Evolutionary conservation across 805 yeast genomes (phyloP), one percentile per base, ranked within the genome.

Genomic region (Spathaspora sp.): DNA sequence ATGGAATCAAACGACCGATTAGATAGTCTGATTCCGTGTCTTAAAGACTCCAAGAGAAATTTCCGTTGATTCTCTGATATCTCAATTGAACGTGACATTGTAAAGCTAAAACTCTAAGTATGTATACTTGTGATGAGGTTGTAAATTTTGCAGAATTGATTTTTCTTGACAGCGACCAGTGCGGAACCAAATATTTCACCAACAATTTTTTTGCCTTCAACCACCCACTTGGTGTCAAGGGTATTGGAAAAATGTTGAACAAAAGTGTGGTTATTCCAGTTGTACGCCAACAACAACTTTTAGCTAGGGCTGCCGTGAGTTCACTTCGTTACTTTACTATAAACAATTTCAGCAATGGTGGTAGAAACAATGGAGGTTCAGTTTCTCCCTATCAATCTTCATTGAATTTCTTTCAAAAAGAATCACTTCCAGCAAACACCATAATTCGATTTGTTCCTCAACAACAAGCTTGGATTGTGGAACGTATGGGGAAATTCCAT

Each of bases 401-500:
- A 19, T 57, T 82, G 60, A 81, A 76, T 43, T 85, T 76, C 62
- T 85, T 85, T 66, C 89, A 84, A 63, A 77, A 75, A 48, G 81
- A 80, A 47, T 48, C 50, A 11, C 68, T 86, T 49, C 96, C 96
- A n/a, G 72, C 89, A 16, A 87, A 87, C 67, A 87, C 94, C 1
- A 67, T 87, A 4, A 67, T 87, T 40, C 75, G 88, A 59, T 89
- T 89, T 65, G 96, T 89, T 14, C 96, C 96, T 1, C 96, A 89
- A 65, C 96, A 89, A 67, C 85, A 89, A 18, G 96, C 96, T 2
- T 89, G 94, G 91, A 82, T 89, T 17, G 96, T 89, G 17, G 96
- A 89, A 67, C 75, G 96, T 55, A 89, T 89, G 96, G 96, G 96
- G 31, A 86, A 86, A 64, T 89, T 87, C 73, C 78, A 83, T 64